Conservation (phyloP, 1,284 basidiomycete genomes). For the Phellinidium pouzarii region DNA sequence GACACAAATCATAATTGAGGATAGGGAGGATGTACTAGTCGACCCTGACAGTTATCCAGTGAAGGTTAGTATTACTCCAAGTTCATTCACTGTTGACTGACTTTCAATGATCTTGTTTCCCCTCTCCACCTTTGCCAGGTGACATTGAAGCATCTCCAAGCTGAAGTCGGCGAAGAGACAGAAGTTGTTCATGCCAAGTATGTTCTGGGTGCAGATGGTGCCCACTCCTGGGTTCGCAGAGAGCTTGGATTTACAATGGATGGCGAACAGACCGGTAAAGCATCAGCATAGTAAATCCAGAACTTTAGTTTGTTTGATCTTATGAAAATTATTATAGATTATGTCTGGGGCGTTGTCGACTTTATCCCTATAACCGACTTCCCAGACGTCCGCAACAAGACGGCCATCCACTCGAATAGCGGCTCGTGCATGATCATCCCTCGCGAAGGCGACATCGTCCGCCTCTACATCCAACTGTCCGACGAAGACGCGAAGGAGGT, state of each 20-base stretch:
- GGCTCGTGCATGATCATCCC: slow-evolving; percentile 44
- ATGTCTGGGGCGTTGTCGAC: slow-evolving; percentile 77
- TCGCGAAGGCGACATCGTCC: slow-evolving; percentile 33
- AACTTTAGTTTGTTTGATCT: neutral
- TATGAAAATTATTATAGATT: slow-evolving; percentile 34
- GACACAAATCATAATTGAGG: slow-evolving; percentile 34
- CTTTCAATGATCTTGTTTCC: neutral
- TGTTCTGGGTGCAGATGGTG: slow-evolving; percentile 55
- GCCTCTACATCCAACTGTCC: slow-evolving; percentile 42
- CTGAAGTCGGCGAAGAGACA: slow-evolving; percentile 25
- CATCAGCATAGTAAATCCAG: neutral
- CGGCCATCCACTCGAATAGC: slow-evolving; percentile 51
- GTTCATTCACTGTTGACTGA: neutral
- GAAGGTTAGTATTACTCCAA: slow-evolving; percentile 35
- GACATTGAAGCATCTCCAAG: slow-evolving; percentile 29
- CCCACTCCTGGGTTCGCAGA: slow-evolving; percentile 78
- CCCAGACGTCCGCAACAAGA: slow-evolving; percentile 72
- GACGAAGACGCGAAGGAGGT: slow-evolving; percentile 29
- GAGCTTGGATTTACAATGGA: slow-evolving; percentile 64
- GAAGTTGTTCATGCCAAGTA: slow-evolving; percentile 49
- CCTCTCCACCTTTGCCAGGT: slow-evolving; percentile 27
- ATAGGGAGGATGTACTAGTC: slow-evolving; percentile 35
- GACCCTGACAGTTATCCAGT: slow-evolving; percentile 47
- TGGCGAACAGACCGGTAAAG: slow-evolving; percentile 62
- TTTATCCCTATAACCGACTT: slow-evolving; percentile 67